These are phyloP conservation scores for Entomortierella parvispora DNA, from an alignment of 192 early-diverging fungal species.

Conservation along the genomic window DNA sequence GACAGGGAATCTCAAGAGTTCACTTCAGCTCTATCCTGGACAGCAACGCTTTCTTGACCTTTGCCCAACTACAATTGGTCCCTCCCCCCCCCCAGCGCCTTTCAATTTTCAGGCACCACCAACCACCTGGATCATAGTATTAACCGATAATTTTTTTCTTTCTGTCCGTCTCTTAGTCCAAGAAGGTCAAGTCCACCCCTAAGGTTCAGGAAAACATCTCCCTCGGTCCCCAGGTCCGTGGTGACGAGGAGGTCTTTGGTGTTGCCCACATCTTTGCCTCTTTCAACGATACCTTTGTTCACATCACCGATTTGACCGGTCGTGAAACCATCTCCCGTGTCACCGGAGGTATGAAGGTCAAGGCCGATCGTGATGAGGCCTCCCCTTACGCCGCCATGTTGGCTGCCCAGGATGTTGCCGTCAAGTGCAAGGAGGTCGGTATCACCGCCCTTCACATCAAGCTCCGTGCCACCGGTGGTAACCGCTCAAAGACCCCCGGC, in stretches of 20 bases:
- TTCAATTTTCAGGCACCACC: not conserved
- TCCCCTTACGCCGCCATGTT: conserved; percentile 99
- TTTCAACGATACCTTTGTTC: conserved; percentile 99
- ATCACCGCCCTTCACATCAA: conserved; percentile 99
- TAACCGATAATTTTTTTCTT: not conserved
- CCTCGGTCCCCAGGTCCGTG: conserved; percentile 97
- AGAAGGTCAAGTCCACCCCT: conserved; percentile 73
- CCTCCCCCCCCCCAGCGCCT: no score
- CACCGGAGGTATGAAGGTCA: conserved; percentile 99
- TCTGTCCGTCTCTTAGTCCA: conserved; percentile 37
- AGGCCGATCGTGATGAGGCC: conserved; percentile 99
- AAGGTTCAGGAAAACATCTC: conserved; percentile 89
- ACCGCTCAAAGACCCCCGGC: conserved; percentile 97
- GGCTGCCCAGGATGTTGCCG: conserved; percentile 98
- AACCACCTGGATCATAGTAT: not conserved
- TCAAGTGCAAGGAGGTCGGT: conserved; percentile 98
- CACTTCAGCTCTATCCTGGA: no score
- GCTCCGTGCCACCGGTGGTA: conserved; percentile 99
- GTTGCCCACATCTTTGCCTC: conserved; percentile 99
- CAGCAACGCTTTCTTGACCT: no score
- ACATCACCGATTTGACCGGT: conserved; percentile 99
- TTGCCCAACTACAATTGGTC: no score
- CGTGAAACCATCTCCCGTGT: conserved; percentile 99
- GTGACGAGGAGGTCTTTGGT: conserved; percentile 98
- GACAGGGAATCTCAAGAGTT: no score